Conservation (phyloP, 2,329 filamentous ascomycete genomes). For the Diatrype stigma region DNA sequence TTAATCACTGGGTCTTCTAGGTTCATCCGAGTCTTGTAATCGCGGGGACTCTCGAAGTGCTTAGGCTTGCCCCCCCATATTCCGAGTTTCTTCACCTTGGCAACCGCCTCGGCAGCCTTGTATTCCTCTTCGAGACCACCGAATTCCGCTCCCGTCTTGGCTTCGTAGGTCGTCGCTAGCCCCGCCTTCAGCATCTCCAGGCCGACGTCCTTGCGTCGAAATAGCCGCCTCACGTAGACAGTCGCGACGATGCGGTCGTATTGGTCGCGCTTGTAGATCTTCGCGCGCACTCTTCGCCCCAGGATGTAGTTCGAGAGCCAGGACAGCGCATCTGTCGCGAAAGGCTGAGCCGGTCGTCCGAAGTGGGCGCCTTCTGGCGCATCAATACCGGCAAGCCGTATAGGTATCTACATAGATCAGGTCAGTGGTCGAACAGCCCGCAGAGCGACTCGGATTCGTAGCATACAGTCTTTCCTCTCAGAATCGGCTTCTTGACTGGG, state of each 20-base stretch:
- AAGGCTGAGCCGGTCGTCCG: slow-evolving; percentile 81
- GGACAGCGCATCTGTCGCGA: slow-evolving; percentile 70
- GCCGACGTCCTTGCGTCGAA: slow-evolving; percentile 76
- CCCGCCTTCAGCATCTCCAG: slow-evolving; percentile 84
- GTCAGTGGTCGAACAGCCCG: slow-evolving; percentile 2
- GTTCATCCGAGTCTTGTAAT: slow-evolving; percentile 67
- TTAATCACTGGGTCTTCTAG: slow-evolving; percentile 17
- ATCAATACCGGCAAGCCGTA: slow-evolving; percentile 88
- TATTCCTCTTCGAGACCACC: slow-evolving; percentile 66
- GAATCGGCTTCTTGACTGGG: slow-evolving; percentile 61
- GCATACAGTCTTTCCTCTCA: slow-evolving; percentile 74
- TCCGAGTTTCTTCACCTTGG: slow-evolving; percentile 61
- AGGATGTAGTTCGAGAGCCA: slow-evolving; percentile 75
- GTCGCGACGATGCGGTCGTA: slow-evolving; percentile 89
- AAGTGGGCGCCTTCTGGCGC: slow-evolving; percentile 93
- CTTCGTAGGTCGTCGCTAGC: slow-evolving; percentile 88
- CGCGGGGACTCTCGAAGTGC: slow-evolving; percentile 75
- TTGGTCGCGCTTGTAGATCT: slow-evolving; percentile 81
- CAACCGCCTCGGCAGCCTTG: slow-evolving; percentile 60
- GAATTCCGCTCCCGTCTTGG: slow-evolving; percentile 85
- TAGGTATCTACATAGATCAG: slow-evolving; percentile 59
- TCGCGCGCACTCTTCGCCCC: slow-evolving; percentile 71
- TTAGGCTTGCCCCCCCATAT: slow-evolving; percentile 69
- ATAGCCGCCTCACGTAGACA: slow-evolving; percentile 66
- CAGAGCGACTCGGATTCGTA: background rate